These are phyloP conservation scores for Ambrosia trifida DNA, from an alignment of 129 eudicot species.

Conservation along the genomic window DNA sequence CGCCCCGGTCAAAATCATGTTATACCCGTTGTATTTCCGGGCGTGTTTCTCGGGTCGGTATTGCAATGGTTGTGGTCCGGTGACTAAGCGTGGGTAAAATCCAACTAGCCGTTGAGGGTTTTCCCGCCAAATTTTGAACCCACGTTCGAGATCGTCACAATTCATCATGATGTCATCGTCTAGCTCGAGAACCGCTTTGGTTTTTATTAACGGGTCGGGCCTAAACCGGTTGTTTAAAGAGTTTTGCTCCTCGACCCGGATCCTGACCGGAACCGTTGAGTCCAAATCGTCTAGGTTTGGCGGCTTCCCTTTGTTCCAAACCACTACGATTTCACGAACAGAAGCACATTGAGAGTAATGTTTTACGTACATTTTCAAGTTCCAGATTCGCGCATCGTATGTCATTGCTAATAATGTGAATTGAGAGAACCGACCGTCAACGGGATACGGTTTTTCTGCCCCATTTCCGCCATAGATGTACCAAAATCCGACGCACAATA, in stretches of 20 bases:
- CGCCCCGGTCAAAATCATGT: conserved; percentile 87
- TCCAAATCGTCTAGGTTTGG: conserved; percentile 55
- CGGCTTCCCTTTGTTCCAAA: conserved; percentile 83
- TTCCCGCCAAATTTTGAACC: conserved; percentile 81
- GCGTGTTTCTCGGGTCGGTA: conserved; percentile 85
- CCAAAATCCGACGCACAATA: conserved; percentile 50
- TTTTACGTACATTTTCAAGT: conserved; percentile 64
- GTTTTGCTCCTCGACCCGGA: conserved; percentile 62
- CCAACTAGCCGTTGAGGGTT: conserved; percentile 76
- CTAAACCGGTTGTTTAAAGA: conserved; percentile 79
- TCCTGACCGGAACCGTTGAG: conserved; percentile 70
- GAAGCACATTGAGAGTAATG: conserved; percentile 87
- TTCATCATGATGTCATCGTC: conserved; percentile 94
- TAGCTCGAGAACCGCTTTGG: conserved; percentile 73
- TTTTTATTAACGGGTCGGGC: conserved; percentile 55
- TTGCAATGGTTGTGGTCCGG: conserved; percentile 53
- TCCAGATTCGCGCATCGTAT: conserved; percentile 81
- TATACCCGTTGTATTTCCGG: conserved; percentile 64
- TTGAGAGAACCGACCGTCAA: conserved; percentile 62
- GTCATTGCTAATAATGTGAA: conserved; percentile 83
- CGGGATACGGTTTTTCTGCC: conserved; percentile 64
- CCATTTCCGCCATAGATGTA: conserved; percentile 76
- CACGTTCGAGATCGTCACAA: conserved; percentile 80
- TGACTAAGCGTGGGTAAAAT: conserved; percentile 72
- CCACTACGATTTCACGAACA: conserved; percentile 79